These are phyloP conservation scores for Lichenothelia convexa DNA, from an alignment of 495 filamentous ascomycete species.

Conservation along the genomic window DNA sequence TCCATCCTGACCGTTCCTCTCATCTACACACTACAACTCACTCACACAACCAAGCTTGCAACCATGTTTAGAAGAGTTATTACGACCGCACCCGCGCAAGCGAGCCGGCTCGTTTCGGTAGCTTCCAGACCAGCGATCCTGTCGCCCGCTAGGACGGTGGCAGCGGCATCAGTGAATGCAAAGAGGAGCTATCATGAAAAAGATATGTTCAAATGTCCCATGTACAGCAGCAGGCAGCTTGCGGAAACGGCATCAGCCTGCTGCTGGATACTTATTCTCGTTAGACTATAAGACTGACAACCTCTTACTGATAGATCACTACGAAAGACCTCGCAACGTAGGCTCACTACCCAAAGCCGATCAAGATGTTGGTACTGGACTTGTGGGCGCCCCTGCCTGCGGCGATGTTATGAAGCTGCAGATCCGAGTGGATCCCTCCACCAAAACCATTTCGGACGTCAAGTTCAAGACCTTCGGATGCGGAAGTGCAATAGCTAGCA, in stretches of 20 bases:
- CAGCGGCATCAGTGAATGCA: conserved; percentile 15
- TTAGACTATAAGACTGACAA: conserved; percentile 19
- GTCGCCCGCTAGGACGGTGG: conserved; percentile 20
- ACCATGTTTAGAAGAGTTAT: conserved; percentile 37
- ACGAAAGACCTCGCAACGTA: conserved; percentile 82
- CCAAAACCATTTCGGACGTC: conserved; percentile 80
- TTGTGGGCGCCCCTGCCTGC: conserved; percentile 82
- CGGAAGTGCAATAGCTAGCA: conserved; percentile 83
- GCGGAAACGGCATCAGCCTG: background rate
- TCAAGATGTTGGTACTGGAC: conserved; percentile 79
- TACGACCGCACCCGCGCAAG: conserved; percentile 28
- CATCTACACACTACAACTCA: too few species aligned
- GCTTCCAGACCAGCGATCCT: conserved; percentile 27
- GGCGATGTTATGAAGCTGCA: conserved; percentile 99
- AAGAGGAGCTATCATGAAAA: conserved; percentile 44
- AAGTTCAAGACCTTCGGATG: conserved; percentile 99
- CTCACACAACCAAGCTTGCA: too few species aligned
- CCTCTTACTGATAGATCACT: conserved; percentile 65
- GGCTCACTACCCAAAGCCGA: conserved; percentile 80
- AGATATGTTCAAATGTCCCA: conserved; percentile 19
- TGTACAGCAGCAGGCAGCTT: background rate
- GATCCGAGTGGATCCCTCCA: conserved; percentile 83
- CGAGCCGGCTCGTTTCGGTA: conserved; percentile 27
- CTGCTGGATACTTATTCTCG: conserved; percentile 6
- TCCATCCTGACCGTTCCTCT: too few species aligned